Evolutionary conservation across 2,329 filamentous ascomycete species (phyloP).

Genomic region (Diaporthe capsici): DNA sequence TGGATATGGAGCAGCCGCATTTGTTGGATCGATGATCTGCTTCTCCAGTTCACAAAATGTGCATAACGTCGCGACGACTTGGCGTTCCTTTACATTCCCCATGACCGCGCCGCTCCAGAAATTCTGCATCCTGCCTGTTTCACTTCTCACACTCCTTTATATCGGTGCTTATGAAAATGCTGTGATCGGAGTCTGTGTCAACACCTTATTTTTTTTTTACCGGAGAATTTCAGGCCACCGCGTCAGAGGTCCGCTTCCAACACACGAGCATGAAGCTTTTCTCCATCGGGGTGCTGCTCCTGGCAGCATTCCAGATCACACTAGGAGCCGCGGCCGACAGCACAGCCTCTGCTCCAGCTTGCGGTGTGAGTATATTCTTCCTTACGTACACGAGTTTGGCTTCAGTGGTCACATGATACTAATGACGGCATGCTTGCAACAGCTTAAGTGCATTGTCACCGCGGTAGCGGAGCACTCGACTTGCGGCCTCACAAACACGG

Average conservation of each 20-base stretch:
- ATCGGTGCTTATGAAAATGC: constrained; percentile 19
- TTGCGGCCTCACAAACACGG: constrained; percentile 31
- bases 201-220: neutral
- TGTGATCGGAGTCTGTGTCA: neutral
- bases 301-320: constrained; percentile 7
- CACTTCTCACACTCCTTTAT: neutral
- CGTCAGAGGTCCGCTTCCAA: neutral
- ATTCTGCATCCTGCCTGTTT: neutral
- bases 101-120: neutral
- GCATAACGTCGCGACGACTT: neutral
- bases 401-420: neutral
- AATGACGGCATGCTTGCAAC: neutral
- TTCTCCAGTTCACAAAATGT: constrained; percentile 3
- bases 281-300: constrained; percentile 1
- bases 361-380: constrained; percentile 8
- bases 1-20: constrained; percentile 14
- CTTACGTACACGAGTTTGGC: too few relatives aligned
- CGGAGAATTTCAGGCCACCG: neutral
- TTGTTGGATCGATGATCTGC: neutral
- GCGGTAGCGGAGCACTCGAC: constrained; percentile 32
- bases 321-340: constrained; percentile 9
- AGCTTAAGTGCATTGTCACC: constrained; percentile 38
- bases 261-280: constrained; percentile 26
- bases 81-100: neutral
- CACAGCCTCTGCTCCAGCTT: constrained; percentile 20